Evolutionary conservation across 768 basidiomycete genomes (phyloP), one percentile per base, ranked within the genome.

Genomic region (Amanita phalloides): DNA sequence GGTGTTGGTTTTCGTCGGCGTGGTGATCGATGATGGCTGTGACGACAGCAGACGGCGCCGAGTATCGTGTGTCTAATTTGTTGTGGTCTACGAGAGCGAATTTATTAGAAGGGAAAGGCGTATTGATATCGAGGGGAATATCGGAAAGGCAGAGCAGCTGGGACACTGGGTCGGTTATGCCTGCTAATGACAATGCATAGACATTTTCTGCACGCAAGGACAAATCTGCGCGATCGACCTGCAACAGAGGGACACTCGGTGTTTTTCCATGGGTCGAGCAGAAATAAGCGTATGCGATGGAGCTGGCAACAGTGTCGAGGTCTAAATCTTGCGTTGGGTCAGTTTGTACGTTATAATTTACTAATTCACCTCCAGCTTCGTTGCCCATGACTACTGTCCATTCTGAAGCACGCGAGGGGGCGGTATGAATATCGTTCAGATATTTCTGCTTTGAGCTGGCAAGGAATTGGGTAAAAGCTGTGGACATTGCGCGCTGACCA

Each of bases 351-450:
- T 49, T 33, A 37, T 48, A 36, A 33, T 30, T 48, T 37, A 17
- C 23, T 47, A 38, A 25, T 43, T 53, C 63, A 94, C 95, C 95
- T 61, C 94, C 94, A 11, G 95, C 91, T 67, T 98, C 95, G 64
- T 99, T 99, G 0, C 95, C 94, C 83, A 93, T 89, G 0, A 83
- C 86, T 4, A 96, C 73, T 0, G 80, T 85, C 94, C 93, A 98
- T 44, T 81, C 77, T 5, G 63, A 57, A 0, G 71, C 75, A 37
- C 73, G 72, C 1, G 70, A 70, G 7, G 67, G 66, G 14, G 62
- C 62, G 1, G 67, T 67, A 23, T 69, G 61, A 14, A 82, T 58
- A 45, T 82, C 86, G 14, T 59, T 61, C 20, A 93, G 65, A 60
- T 88, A 96, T 23, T 62, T 67, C 23, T 68, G 61, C 62, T 87